Evolutionary conservation across 1,284 basidiomycete genomes (phyloP).

Genomic region (Cystobasidium slooffiae): DNA sequence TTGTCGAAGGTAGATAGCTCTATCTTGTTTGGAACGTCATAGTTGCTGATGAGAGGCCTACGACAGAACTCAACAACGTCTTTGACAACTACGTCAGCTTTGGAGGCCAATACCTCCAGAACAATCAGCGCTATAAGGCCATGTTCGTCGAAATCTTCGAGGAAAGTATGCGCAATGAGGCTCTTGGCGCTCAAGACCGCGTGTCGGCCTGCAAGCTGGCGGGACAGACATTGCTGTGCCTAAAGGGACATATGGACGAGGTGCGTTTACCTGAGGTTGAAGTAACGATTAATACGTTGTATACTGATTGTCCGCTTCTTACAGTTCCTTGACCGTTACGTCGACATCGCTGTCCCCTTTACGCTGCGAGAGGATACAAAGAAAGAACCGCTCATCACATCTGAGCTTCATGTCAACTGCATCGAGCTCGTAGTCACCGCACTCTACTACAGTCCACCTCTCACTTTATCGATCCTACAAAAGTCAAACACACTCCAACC

Average conservation of each 20-base stretch:
- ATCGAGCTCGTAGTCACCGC: constrained; percentile 81
- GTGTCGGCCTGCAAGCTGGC: constrained; percentile 84
- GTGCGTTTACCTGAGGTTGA: constrained; percentile 60
- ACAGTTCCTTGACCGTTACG: constrained; percentile 64
- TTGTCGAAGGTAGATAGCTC: constrained; percentile 68
- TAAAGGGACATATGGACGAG: constrained; percentile 76
- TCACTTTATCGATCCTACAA: constrained; percentile 73
- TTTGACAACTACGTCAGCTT: constrained; percentile 89
- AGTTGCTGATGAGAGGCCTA: background rate
- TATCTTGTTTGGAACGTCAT: background rate
- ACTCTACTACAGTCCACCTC: constrained; percentile 80
- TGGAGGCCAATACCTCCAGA: constrained; percentile 74
- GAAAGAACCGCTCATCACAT: constrained; percentile 65
- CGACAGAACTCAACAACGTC: constrained; percentile 82
- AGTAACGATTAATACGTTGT: background rate
- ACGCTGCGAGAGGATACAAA: constrained; percentile 54
- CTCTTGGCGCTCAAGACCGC: constrained; percentile 79
- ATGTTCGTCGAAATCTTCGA: constrained; percentile 85
- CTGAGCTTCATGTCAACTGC: constrained; percentile 72
- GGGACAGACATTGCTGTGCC: constrained; percentile 78
- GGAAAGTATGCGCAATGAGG: constrained; percentile 70
- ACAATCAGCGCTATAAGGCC: constrained; percentile 73
- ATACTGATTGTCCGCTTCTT: background rate
- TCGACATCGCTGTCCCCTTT: constrained; percentile 66
- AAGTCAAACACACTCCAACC: constrained; percentile 64